Evolutionary conservation across 208 protist genomes (phyloP), one percentile per base, ranked within the genome.

Genomic region (Herpetomonas samuelpessoai): DNA sequence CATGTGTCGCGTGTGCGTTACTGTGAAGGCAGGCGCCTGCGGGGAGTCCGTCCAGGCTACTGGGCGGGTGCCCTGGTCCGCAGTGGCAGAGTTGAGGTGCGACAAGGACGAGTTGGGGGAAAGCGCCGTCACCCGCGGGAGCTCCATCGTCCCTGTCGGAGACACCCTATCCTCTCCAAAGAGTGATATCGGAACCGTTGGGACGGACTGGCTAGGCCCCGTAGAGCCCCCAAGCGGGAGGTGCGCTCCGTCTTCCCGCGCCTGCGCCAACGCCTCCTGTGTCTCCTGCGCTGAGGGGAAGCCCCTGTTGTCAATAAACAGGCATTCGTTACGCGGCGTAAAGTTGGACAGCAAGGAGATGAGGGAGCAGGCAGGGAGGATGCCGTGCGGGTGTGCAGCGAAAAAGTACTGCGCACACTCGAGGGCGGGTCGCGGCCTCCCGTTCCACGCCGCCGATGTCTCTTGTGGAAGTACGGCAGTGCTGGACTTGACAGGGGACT

Each of bases 331-430:
- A 38, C 61, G 54, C 31, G 48, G 30, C 2, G 56, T 65, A n/a
- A 73, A 51, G 56, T 79, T 71, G 71, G 50, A 65, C 61, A 74
- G 48, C 19, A 82, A 10, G 26, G 55, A 65, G 12, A 85, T 59
- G 14, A 74, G 57, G 45, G 58, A 39, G 41, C 81, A 74, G 57
- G 74, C 69, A 35, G 81, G 77, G 1, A 88, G 53, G 14, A 88
- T 72, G 44, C 69, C 68, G 65, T 88, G 81, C 41, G 81, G 81
- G 65, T 84, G 73, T 6, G 74, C 57, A 9, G 69, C 81, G 38
- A 88, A 71, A 51, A 88, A 69, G 71, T 85, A 88, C 30, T 50
- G 50, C 26, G 67, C 45, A 7, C 73, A 61, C 25, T 57, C 46
- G 57, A 72, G 63, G n/a, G 57, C 44, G 2, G 71, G 63, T 26